Evolutionary conservation across 495 filamentous ascomycete genomes (phyloP).

Genomic region (Neurospora tetrasperma): DNA sequence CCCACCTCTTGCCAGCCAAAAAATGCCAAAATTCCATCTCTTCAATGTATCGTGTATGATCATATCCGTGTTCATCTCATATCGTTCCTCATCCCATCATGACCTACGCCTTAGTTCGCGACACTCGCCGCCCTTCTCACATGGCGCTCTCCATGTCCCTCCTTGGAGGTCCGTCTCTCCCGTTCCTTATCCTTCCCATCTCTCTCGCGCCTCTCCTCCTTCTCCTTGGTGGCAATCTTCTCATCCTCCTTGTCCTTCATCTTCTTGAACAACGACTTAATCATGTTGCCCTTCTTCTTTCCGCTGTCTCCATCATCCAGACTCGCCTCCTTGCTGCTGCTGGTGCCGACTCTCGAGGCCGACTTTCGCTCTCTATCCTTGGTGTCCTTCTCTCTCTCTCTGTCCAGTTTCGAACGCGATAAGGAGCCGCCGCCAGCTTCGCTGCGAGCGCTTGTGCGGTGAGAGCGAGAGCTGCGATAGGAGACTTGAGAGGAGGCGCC

Average conservation of each 20-base stretch:
- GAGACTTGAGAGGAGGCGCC: not conserved
- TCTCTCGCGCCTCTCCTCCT: not conserved
- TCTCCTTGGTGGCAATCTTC: constrained; percentile 9
- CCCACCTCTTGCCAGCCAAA: not conserved
- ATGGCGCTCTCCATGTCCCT: not conserved
- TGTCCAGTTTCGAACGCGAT: not conserved
- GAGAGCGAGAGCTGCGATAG: constrained; percentile 17
- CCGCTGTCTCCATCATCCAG: constrained; percentile 16
- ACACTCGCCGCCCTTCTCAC: not conserved
- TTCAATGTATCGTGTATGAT: not conserved
- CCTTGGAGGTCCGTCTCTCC: not conserved
- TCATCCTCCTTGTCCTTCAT: constrained; percentile 34
- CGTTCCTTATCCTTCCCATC: not conserved
- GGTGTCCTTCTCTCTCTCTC: constrained; percentile 3
- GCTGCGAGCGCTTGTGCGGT: constrained; percentile 15
- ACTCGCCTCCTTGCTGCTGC: constrained; percentile 16
- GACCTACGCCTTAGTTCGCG: not conserved
- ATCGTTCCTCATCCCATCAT: not conserved
- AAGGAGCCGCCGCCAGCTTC: constrained; percentile 7
- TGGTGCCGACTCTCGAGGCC: not conserved
- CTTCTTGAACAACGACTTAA: constrained; percentile 41
- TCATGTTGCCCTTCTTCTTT: constrained; percentile 40
- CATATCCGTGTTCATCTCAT: not conserved
- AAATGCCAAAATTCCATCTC: not conserved
- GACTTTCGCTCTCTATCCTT: constrained; percentile 5